Conservation (phyloP, 768 basidiomycete genomes). For the Crepidotus variabilis region DNA sequence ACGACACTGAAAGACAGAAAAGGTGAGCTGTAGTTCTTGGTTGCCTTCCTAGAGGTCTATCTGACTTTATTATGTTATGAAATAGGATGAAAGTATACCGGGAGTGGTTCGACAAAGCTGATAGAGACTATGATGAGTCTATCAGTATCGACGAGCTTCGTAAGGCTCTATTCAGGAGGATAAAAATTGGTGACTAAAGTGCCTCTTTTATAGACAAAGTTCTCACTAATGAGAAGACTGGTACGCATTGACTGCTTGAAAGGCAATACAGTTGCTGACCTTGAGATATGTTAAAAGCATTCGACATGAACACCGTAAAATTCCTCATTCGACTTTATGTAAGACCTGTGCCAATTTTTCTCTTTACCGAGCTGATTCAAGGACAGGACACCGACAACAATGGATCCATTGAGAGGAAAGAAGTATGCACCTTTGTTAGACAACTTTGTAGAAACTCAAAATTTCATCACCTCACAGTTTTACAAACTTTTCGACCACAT, state of each 20-base stretch:
- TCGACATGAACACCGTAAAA: not conserved
- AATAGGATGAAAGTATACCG: not conserved
- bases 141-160: not conserved
- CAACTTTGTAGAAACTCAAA: not conserved
- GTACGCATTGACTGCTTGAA: not conserved
- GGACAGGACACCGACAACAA: not conserved
- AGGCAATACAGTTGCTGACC: not conserved
- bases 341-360: not conserved
- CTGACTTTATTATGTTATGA: not conserved
- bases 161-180: not conserved
- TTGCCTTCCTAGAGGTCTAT: not conserved
- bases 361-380: not conserved
- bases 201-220: not conserved
- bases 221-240: not conserved
- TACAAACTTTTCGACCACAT: not conserved
- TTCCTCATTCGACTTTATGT: not conserved
- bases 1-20: not conserved
- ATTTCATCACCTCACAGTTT: not conserved
- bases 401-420: not conserved
- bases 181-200: not conserved
- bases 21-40: not conserved
- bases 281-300: not conserved
- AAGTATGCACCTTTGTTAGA: not conserved
- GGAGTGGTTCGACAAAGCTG: not conserved
- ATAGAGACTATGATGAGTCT: not conserved